Base-by-base conservation (phyloP, 2,329 filamentous ascomycete species). In the Pseudohalonectria lignicola region DNA sequence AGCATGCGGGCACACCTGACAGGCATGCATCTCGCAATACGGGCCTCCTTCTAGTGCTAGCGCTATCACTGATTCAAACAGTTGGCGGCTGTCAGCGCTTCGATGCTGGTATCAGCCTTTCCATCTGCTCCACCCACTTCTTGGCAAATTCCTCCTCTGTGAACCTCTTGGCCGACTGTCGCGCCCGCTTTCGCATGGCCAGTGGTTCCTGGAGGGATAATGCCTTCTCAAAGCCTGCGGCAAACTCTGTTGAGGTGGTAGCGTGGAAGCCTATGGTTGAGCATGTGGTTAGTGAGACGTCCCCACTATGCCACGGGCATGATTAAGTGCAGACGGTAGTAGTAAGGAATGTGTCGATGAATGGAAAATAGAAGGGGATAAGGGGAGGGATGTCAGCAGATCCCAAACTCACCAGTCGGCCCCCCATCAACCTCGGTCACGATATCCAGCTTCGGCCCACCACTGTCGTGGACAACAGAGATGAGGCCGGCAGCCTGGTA, bases 401-500 rank as follows among this genome's bases (percentile, higher is more conserved):
- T n/a, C n/a, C n/a, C n/a, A n/a, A 15, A 32, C 36, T 26, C n/a
- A 38, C 36, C 90, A 75, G 84, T 95, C 10, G 82, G 77, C 46
- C 81, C 64, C 4, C 84, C 86, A 45, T 92, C 79, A 26, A 92
- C 65, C 10, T 83, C 71, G 9, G 86, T 74, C 13, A 96, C 90
- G 47, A 98, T 98, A 55, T 98, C 92, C 44, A 86, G 62, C 60
- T 92, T 94, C 2, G 92, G 92, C 0, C 92, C 92, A 8, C 90
- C 92, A 36, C 84, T 92, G 58, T 95, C 71, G 52, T 98, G 92
- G 8, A 96, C 92, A 0, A 98, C 88, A 5, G 82, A 79, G 41
- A 98, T 87, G 41, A 98, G 66, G 1, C 92, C 92, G 0, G 92
- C 92, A 4, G 92, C 92, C 56, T 96, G 88, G 55, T 96, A 98